phyloP scores from a whole-genome alignment of 2,329 filamentous ascomycete species.

The Fusarium succisae region DNA sequence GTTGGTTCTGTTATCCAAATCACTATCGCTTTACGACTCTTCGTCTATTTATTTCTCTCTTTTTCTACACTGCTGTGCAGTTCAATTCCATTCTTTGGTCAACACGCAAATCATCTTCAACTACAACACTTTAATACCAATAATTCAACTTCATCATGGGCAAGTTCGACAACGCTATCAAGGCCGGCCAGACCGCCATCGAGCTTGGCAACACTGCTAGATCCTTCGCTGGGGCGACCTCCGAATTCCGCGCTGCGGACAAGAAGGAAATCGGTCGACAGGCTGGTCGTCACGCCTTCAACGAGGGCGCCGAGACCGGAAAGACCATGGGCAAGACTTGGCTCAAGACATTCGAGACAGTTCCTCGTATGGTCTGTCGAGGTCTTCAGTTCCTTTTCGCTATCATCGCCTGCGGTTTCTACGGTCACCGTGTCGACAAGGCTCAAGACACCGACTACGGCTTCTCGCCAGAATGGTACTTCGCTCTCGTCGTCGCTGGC shows the following conservation, averaged over 20 bases:
- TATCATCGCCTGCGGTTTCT: slow-evolving; percentile 74
- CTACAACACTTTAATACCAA: background rate
- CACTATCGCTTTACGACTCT: slow-evolving; percentile 1
- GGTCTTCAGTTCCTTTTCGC: slow-evolving; percentile 76
- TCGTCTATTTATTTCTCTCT: background rate
- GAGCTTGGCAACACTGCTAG: slow-evolving; percentile 46
- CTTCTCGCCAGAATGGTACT: slow-evolving; percentile 68
- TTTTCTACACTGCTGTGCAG: slow-evolving; percentile 33
- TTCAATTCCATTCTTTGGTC: slow-evolving; percentile 7
- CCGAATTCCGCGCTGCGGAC: slow-evolving; percentile 46
- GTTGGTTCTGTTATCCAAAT: background rate
- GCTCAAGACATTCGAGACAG: slow-evolving; percentile 56
- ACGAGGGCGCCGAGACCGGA: slow-evolving; percentile 49
- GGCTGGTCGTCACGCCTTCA: slow-evolving; percentile 47
- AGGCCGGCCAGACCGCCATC: slow-evolving; percentile 48
- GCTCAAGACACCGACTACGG: slow-evolving; percentile 50
- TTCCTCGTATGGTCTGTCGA: slow-evolving; percentile 65
- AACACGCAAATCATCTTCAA: background rate
- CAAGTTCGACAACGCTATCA: slow-evolving; percentile 44
- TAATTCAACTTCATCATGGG: slow-evolving; percentile 37
- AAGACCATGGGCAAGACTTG: slow-evolving; percentile 56
- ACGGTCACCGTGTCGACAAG: slow-evolving; percentile 64
- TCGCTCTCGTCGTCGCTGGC: slow-evolving; percentile 67
- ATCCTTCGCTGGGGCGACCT: slow-evolving; percentile 40
- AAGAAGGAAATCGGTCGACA: slow-evolving; percentile 48